Conservation (phyloP, 257 asterid species). For the Parsonsia alboflavescens region DNA sequence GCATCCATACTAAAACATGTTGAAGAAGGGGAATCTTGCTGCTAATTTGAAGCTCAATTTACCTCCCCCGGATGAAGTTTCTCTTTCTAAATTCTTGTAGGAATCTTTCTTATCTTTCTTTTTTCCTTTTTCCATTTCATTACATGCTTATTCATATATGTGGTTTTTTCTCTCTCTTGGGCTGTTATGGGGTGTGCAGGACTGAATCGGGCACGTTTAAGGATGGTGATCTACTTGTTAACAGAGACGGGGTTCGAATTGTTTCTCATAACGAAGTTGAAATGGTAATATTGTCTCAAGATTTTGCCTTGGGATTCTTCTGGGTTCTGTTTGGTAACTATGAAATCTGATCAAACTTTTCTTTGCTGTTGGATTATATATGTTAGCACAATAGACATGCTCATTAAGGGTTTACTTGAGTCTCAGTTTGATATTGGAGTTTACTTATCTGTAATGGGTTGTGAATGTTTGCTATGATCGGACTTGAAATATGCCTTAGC, state of each 20-base stretch:
- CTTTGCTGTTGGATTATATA: neutral
- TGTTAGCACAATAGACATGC: neutral
- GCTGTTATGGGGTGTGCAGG: constrained; percentile 32
- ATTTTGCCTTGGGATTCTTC: neutral
- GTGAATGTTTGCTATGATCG: constrained; percentile 1
- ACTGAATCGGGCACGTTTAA: constrained; percentile 93
- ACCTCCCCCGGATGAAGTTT: constrained; percentile 80
- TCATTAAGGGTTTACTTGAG: neutral
- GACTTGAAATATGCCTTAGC: neutral
- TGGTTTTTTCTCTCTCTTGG: neutral
- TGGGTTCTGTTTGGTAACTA: neutral
- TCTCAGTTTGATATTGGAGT: neutral
- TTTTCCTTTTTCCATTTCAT: neutral
- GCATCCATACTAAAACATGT: neutral
- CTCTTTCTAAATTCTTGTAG: constrained; percentile 84
- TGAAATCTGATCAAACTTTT: neutral
- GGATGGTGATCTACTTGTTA: constrained; percentile 96
- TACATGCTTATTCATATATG: neutral
- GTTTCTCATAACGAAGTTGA: constrained; percentile 67
- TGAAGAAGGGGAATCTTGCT: constrained; percentile 82
- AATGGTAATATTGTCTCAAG: constrained; percentile 39
- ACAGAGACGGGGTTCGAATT: constrained; percentile 84
- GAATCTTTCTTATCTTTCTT: neutral
- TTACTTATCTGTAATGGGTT: neutral
- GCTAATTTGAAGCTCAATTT: constrained; percentile 83